phyloP scores from a whole-genome alignment of 768 basidiomycete genomes.

The Boletus eberwhitei region DNA sequence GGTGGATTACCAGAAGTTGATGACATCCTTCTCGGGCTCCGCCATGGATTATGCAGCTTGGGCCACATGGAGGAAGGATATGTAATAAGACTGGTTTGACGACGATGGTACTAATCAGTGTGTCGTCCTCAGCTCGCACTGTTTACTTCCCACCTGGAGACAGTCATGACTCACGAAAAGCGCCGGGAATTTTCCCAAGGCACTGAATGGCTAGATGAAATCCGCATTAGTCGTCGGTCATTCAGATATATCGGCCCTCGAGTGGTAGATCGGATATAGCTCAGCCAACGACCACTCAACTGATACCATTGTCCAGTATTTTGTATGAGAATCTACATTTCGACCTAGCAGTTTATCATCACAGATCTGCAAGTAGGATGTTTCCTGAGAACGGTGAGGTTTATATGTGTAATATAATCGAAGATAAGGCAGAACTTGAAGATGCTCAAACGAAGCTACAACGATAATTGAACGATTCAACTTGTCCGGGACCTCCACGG shows the following conservation, averaged over 20 bases:
- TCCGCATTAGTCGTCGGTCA: background rate
- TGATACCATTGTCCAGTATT: background rate
- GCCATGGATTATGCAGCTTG: slow-evolving; percentile 9
- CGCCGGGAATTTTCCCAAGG: background rate
- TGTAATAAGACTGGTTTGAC: background rate
- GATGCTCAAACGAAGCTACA: no score
- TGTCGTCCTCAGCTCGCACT: background rate
- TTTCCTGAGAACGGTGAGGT: no score
- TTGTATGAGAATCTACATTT: background rate
- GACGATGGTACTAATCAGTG: background rate
- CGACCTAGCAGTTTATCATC: background rate
- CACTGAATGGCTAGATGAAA: background rate
- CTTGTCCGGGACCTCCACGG: no score
- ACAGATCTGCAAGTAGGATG: no score
- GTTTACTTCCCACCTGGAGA: background rate
- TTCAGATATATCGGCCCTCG: background rate
- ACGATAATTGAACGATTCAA: no score
- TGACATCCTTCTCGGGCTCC: slow-evolving; percentile 1
- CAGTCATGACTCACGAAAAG: background rate
- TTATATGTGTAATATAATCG: no score
- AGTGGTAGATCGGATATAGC: background rate
- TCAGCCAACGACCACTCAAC: background rate
- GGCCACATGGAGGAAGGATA: slow-evolving; percentile 1
- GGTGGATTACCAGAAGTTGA: background rate
- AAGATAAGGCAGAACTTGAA: no score